These are phyloP conservation scores for Cyberlindnera misumaiensis DNA, from an alignment of 805 yeast species.

Conservation along the genomic window DNA sequence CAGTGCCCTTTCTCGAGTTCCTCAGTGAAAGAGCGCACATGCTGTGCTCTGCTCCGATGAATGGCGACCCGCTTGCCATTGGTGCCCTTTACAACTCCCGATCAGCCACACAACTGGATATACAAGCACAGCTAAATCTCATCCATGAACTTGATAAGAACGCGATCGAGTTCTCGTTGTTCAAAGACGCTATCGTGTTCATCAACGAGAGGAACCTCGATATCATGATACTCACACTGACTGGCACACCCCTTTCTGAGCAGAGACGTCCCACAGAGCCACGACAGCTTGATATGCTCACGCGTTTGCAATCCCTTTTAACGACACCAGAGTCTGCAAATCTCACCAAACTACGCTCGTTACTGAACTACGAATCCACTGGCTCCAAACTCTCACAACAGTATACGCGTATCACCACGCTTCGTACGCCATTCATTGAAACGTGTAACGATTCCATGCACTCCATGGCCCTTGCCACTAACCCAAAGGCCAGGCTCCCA, in stretches of 20 bases:
- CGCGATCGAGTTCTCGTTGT: constrained; percentile 5
- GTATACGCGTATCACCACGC: constrained; percentile 33
- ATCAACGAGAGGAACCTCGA: constrained; percentile 14
- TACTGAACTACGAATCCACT: constrained; percentile 32
- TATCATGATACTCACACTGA: constrained; percentile 5
- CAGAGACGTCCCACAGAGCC: neutral
- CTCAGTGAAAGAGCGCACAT: constrained; percentile 6
- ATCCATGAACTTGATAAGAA: constrained; percentile 4
- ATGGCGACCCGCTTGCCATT: constrained; percentile 10
- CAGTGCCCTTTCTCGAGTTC: constrained; percentile 7
- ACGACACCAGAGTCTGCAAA: constrained; percentile 4
- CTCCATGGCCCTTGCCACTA: constrained; percentile 13
- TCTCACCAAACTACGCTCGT: constrained; percentile 8
- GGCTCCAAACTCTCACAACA: constrained; percentile 33
- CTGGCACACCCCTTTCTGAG: neutral
- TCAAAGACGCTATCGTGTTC: constrained; percentile 9
- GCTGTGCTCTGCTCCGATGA: constrained; percentile 11
- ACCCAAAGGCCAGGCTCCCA: constrained; percentile 26
- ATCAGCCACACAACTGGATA: no score
- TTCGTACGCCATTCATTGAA: constrained; percentile 37
- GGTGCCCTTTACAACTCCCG: constrained; percentile 8
- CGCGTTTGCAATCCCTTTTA: no score
- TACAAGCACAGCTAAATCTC: neutral
- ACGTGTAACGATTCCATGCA: constrained; percentile 38
- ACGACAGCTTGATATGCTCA: neutral